Base-by-base conservation (phyloP, 1,139 yeast species). In the Taiozyma sp. region DNA sequence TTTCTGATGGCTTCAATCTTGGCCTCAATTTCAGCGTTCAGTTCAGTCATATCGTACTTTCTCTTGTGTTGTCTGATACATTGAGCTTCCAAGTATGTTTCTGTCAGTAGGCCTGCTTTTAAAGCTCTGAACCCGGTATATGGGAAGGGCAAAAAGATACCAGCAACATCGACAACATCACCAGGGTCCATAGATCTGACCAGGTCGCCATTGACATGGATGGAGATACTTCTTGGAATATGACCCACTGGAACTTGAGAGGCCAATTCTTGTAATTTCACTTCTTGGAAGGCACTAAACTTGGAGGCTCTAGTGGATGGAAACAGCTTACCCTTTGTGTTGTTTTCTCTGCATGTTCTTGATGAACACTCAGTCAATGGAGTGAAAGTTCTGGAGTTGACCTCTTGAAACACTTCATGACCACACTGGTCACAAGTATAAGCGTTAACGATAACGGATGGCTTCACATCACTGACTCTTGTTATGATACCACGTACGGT, bases 371-470 rank as follows among this genome's bases (percentile, higher is more conserved):
- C 96, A 2, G 76, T 66, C 52, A 91, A 73, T 11, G 99, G 99
- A 42, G 88, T 83, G 69, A 89, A 95, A 42, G 89, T 83, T 64
- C 84, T 83, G 37, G 93, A 74, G 59, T 81, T 85, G 59, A 95
- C 96, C 68, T 93, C 98, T 71, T 93, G 99, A 74, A 95, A 95
- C 52, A 90, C 84, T 71, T 95, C 99, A 67, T 81, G 86, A 45
- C 99, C 99, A 75, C 99, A 95, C 62, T 88, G 87, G 68, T 95
- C 99, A 72, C 99, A 95, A 4, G 98, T 88, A 66, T 93, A 95
- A 0, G 99, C 99, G 61, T 87, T 89, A 51, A 93, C 97, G 56
- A 81, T 76, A 9, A 93, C 89, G 8, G 89, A 77, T 6, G 99
- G 99, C 68, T 91, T 93, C 46, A 95, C 99, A 66, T 95, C 99